Base-by-base conservation (phyloP, 768 basidiomycete genomes). In the Boletales sp. region DNA sequence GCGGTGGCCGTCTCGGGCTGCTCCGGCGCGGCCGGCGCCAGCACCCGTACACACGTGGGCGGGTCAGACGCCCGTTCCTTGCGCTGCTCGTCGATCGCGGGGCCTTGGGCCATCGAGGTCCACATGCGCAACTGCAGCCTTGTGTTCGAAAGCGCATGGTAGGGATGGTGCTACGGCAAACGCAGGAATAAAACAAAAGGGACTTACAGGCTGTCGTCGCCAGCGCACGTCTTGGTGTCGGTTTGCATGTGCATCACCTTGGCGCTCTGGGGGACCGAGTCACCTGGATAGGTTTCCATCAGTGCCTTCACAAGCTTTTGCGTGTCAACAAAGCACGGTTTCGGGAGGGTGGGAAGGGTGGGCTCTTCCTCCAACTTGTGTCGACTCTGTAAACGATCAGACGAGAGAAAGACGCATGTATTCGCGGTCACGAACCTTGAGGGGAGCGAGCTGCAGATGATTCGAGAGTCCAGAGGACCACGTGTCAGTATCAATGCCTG, bases 151-250 rank as follows among this genome's bases (percentile, higher is more conserved):
- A 18, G 30, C 14, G 18, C 17, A 35, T 14, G 44, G 42, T 25
- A 31, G 8, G 6, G 46, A 44, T 43, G 39, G 21, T 44, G 38
- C 46, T 12, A 37, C 14, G 30, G 51, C 21, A 14, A 36, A 46
- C 19, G 4, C 30, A 33, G 15, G 31, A 21, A 39, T 11, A 40
- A 17, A 8, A 17, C 9, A 13, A 13, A 1, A 15, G 14, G 10
- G 10, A 56, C 78, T 61, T 55, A 79, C 79, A 68, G 67, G 32
- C 76, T 75, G 57, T 81, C 79, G 44, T 80, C 78, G 0, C 78
- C 79, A 9, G 78, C 77, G 60, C 78, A 79, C 55, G 72, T 71
- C 9, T 65, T 68, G 19, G 60, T 65, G 31, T 70, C 63, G 0
- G 64, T 59, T 17, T 66, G 56, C 54, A 74, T 49, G 19, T 53